These are phyloP conservation scores for Linum usitatissimum DNA, from an alignment of 345 rosid genomes.

Conservation along the genomic window DNA sequence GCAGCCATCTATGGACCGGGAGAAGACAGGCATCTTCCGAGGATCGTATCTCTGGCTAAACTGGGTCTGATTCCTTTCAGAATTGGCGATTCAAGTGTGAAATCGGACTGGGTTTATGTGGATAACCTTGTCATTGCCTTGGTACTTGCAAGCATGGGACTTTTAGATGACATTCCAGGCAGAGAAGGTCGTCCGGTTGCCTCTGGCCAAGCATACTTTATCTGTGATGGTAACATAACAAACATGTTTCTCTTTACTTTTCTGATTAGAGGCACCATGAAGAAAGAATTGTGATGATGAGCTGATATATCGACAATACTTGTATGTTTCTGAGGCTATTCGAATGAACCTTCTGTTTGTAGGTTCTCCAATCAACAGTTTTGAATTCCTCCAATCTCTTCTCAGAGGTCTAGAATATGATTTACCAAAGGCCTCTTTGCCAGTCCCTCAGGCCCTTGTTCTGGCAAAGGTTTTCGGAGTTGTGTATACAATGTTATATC, in stretches of 20 bases:
- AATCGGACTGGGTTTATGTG: constrained; percentile 77
- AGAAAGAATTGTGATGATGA: neutral
- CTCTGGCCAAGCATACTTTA: constrained; percentile 87
- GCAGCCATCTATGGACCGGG: constrained; percentile 96
- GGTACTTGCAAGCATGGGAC: constrained; percentile 83
- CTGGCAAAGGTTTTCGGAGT: constrained; percentile 47
- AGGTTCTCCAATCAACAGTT: constrained; percentile 79
- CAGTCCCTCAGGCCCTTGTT: constrained; percentile 46
- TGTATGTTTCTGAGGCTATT: neutral
- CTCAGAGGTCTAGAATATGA: constrained; percentile 64
- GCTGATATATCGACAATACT: neutral
- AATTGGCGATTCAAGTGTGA: constrained; percentile 59
- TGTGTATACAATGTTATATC: constrained; percentile 58
- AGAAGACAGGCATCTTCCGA: constrained; percentile 85
- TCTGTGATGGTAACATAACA: constrained; percentile 63
- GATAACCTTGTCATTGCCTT: constrained; percentile 81
- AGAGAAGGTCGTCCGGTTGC: constrained; percentile 56
- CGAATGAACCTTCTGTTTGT: constrained; percentile 10
- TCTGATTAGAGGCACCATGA: neutral
- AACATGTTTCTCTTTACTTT: neutral
- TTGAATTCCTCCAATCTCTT: constrained; percentile 66
- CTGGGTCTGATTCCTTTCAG: constrained; percentile 52
- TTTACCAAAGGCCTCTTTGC: constrained; percentile 43
- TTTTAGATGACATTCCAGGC: constrained; percentile 75
- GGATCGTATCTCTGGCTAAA: constrained; percentile 63